A percentile compares a stretch with the other conserved stretches of the same genome.
phyloP scores from a whole-genome alignment of 345 rosid genomes.

The Euphorbia pulcherrima region DNA sequence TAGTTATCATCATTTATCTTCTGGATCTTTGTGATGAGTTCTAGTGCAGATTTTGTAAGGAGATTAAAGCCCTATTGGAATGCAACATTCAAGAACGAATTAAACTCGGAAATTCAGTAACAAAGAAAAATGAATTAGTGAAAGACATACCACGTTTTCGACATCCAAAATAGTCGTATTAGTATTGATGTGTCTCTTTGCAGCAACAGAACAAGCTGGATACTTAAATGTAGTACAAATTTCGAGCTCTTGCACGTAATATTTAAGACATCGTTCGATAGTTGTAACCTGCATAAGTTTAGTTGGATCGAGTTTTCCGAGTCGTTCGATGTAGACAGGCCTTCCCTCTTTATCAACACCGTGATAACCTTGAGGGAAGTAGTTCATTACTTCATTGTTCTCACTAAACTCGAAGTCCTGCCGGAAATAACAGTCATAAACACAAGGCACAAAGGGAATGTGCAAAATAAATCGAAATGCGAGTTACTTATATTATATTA shows the following conservation, averaged over 20 bases:
- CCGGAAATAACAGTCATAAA: not conserved
- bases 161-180: slow-evolving; percentile 96
- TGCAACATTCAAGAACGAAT: slow-evolving; percentile 19
- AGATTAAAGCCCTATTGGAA: slow-evolving; percentile 62
- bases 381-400: slow-evolving; percentile 21
- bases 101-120: not conserved
- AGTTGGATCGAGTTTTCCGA: slow-evolving; percentile 82
- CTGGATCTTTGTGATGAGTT: slow-evolving; percentile 80
- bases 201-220: slow-evolving; percentile 83
- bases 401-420: slow-evolving; percentile 31
- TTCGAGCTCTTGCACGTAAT: slow-evolving; percentile 90
- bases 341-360: too few relatives aligned
- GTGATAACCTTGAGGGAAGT: slow-evolving; percentile 25
- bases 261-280: slow-evolving; percentile 75
- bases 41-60: slow-evolving; percentile 86
- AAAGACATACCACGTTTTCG: slow-evolving; percentile 77
- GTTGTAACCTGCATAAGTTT: slow-evolving; percentile 83
- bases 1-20: slow-evolving; percentile 95
- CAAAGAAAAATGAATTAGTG: not conserved
- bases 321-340: too few relatives aligned
- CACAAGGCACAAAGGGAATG: too few relatives aligned
- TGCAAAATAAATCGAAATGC: not conserved
- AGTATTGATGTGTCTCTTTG: slow-evolving; percentile 90
- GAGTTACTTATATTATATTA: slow-evolving; percentile 62
- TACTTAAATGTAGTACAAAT: slow-evolving; percentile 69